These are phyloP conservation scores for Cornus kousa DNA, from an alignment of 148 eudicot species.

Conservation along the genomic window DNA sequence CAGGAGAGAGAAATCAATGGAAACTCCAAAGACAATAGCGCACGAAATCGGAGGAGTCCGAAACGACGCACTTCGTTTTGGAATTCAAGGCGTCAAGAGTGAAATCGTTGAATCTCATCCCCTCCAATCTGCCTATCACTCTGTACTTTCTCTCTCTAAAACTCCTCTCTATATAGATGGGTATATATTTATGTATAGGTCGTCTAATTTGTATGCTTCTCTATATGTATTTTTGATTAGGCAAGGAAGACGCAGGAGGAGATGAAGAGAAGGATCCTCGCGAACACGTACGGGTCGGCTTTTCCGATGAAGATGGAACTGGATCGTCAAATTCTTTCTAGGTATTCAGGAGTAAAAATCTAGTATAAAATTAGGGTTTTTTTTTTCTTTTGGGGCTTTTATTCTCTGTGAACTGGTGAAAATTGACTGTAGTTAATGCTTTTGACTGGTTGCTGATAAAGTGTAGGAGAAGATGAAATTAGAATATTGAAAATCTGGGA, in stretches of 20 bases:
- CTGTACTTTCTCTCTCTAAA: slow-evolving; percentile 34
- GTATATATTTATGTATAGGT: not conserved
- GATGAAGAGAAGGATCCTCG: slow-evolving; percentile 51
- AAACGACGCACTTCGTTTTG: slow-evolving; percentile 74
- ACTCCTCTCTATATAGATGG: slow-evolving; percentile 1
- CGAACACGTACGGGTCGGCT: slow-evolving; percentile 76
- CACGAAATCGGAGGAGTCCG: slow-evolving; percentile 70
- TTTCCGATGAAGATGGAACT: slow-evolving; percentile 82
- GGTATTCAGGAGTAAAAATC: too few relatives aligned
- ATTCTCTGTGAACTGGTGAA: not conserved
- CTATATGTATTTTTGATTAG: slow-evolving; percentile 24
- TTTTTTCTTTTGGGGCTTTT: not conserved
- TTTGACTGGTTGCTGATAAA: not conserved
- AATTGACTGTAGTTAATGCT: not conserved
- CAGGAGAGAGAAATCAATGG: slow-evolving; percentile 31
- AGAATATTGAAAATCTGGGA: not conserved
- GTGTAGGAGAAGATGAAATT: not conserved
- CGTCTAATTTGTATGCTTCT: not conserved
- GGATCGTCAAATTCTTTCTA: slow-evolving; percentile 74
- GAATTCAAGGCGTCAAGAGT: slow-evolving; percentile 76
- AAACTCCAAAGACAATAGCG: slow-evolving; percentile 47
- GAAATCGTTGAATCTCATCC: slow-evolving; percentile 82
- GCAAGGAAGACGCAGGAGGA: slow-evolving; percentile 46
- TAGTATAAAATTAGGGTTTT: slow-evolving; percentile 2
- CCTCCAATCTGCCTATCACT: slow-evolving; percentile 56